Evolutionary conservation across 257 asterid species (phyloP), one percentile per base, ranked within the genome.

Genomic region (Nyctanthes arbortristis): DNA sequence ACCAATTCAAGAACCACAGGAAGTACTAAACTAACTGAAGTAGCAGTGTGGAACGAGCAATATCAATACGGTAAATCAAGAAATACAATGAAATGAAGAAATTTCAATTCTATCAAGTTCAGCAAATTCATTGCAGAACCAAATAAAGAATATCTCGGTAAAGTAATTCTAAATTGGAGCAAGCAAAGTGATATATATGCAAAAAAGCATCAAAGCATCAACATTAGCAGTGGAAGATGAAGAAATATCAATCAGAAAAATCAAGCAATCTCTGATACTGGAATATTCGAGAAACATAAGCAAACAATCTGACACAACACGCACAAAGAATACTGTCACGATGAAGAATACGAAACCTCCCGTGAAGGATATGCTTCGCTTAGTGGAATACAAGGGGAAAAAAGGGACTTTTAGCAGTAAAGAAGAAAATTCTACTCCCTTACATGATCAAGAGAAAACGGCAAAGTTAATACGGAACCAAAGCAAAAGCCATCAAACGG

Each of bases 311-410:
- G 73, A 55, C 73, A 66, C 69, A 57, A 71, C 39, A 28, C 57
- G 76, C 63, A 70, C 63, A 77, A 70, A 79, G 88, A 66, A 78
- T 73, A 81, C 82, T 77, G 81, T 76, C 72, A 63, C 69, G n/a
- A 64, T 71, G 79, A 82, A 82, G 92, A 83, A 86, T 75, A 74
- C 79, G 75, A 72, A 81, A 79, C 80, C 73, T 69, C 67, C 73
- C 73, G 68, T 58, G 69, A 10, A 71, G 87, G 81, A 86, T 84
- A 81, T 84, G 78, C 90, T 75, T 67, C 72, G 74, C 33, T 62
- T 70, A 79, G 77, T 75, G 69, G 61, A 63, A n/a, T n/a, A n/a
- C n/a, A 79, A 77, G 69, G 61, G 61, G 75, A 69, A 31, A 64
- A 65, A n/a, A 77, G 52, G 27, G 59, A 71, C 65, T 55, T 70